These are phyloP conservation scores for Phytophthora agathidicida DNA, from an alignment of 352 stramenopile genomes.

Conservation along the genomic window DNA sequence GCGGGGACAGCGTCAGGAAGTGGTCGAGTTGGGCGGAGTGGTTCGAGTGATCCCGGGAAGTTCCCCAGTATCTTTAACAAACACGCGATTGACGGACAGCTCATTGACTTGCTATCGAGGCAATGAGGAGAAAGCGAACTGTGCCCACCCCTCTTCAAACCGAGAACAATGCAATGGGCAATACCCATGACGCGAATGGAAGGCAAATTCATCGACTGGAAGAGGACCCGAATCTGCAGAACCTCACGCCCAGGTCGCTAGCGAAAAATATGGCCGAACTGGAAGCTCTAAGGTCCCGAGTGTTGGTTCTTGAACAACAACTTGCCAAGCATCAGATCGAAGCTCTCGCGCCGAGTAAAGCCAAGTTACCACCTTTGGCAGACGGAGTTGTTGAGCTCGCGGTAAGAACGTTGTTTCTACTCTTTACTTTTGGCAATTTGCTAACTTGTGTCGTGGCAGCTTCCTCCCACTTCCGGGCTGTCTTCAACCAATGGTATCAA, in stretches of 20 bases:
- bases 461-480: slow-evolving; percentile 7
- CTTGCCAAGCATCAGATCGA: slow-evolving; percentile 60
- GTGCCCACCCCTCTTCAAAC: slow-evolving; percentile 12
- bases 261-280: slow-evolving; percentile 64
- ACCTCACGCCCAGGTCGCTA: slow-evolving; percentile 60
- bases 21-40: no score
- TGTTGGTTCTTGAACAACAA: slow-evolving; percentile 59
- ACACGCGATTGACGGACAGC: slow-evolving; percentile 16
- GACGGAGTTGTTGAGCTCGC: slow-evolving; percentile 3
- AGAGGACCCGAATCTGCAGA: slow-evolving; percentile 46
- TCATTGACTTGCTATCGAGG: slow-evolving; percentile 1
- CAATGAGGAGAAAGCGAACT: slow-evolving; percentile 27
- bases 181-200: slow-evolving; percentile 24
- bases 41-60: no score
- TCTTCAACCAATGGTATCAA: slow-evolving; percentile 9
- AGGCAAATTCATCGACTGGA: slow-evolving; percentile 59
- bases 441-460: slow-evolving; percentile 7
- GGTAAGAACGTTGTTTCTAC: neutral
- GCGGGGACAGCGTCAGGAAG: no score
- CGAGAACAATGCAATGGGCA: slow-evolving; percentile 8
- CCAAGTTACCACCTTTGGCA: slow-evolving; percentile 53
- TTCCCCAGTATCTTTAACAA: no score
- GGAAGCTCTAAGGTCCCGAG: slow-evolving; percentile 48
- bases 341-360: slow-evolving; percentile 35
- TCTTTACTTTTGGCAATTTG: neutral